Conservation (phyloP, 495 filamentous ascomycete genomes). For the Annulohypoxylon moriforme region DNA sequence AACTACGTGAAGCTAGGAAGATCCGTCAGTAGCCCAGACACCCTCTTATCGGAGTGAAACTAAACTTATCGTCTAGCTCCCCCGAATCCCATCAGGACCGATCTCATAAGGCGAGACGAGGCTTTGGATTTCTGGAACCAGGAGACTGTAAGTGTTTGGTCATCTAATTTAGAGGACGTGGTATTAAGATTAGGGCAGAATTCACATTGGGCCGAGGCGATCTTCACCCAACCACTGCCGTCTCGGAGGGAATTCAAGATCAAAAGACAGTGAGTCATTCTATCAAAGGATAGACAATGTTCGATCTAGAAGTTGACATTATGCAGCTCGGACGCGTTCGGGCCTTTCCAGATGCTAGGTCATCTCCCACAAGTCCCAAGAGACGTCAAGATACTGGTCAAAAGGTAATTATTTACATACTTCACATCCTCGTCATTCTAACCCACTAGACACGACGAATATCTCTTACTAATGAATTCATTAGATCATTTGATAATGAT, state of each 20-base stretch:
- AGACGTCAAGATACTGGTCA: conserved; percentile 62
- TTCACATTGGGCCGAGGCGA: conserved; percentile 66
- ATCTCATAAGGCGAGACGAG: conserved; percentile 46
- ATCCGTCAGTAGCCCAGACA: conserved; percentile 51
- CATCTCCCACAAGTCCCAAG: conserved; percentile 50
- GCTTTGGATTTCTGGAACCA: conserved; percentile 48
- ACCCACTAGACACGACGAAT: not conserved
- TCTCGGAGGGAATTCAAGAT: conserved; percentile 62
- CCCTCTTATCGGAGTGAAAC: not conserved
- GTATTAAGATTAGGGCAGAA: conserved; percentile 40
- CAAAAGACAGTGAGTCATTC: conserved; percentile 49
- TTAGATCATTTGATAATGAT: conserved; percentile 64
- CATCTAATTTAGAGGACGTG: not conserved
- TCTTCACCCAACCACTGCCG: conserved; percentile 65
- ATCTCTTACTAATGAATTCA: conserved; percentile 15
- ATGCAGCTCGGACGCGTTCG: conserved; percentile 57
- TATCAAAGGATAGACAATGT: not conserved
- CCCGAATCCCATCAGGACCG: conserved; percentile 45
- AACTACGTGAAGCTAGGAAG: conserved; percentile 57
- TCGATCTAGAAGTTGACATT: conserved; percentile 13
- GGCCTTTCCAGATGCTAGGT: conserved; percentile 46
- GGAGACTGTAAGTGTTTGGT: conserved; percentile 38
- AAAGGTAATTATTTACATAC: conserved; percentile 51
- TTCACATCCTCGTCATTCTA: not conserved
- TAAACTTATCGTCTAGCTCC: conserved; percentile 35